Conservation (phyloP, 768 basidiomycete genomes). For the Rhizopogon vesiculosus region DNA sequence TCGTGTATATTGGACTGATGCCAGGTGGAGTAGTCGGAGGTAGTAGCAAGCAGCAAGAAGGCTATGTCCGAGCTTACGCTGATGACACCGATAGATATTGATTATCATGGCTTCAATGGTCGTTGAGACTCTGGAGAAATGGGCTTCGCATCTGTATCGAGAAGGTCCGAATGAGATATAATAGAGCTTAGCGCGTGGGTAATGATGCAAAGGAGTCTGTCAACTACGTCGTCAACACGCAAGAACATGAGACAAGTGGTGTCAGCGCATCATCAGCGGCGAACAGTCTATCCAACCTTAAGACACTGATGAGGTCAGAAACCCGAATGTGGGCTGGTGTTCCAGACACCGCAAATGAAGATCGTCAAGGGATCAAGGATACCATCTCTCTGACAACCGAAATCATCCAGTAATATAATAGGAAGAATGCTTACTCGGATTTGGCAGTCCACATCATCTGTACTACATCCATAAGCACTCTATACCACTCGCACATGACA, state of each 20-base stretch:
- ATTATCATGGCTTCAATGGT: no score
- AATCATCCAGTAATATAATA: neutral
- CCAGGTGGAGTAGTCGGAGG: no score
- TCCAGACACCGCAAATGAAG: conserved; percentile 87
- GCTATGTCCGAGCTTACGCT: no score
- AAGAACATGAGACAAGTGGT: conserved; percentile 56
- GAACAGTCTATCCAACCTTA: conserved; percentile 43
- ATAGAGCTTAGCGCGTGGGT: no score
- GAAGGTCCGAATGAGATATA: no score
- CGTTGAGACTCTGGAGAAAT: no score
- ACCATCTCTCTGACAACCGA: conserved; percentile 71
- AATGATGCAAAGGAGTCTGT: no score
- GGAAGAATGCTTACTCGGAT: conserved; percentile 53
- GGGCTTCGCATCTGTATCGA: no score
- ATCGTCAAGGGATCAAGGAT: conserved; percentile 74
- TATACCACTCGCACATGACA: conserved; percentile 80
- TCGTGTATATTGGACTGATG: no score
- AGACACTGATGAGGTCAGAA: conserved; percentile 70
- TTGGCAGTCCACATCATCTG: conserved; percentile 82
- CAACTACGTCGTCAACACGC: conserved; percentile 49
- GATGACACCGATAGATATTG: no score
- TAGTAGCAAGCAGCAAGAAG: no score
- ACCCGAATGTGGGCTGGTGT: conserved; percentile 80
- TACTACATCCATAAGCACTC: conserved; percentile 97
- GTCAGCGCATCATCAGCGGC: neutral